Percentiles rank a stretch among this genome's conserved stretches.
These are phyloP conservation scores for Phaffia rhodozyma DNA, from an alignment of 1,284 basidiomycete genomes.

Conservation along the genomic window DNA sequence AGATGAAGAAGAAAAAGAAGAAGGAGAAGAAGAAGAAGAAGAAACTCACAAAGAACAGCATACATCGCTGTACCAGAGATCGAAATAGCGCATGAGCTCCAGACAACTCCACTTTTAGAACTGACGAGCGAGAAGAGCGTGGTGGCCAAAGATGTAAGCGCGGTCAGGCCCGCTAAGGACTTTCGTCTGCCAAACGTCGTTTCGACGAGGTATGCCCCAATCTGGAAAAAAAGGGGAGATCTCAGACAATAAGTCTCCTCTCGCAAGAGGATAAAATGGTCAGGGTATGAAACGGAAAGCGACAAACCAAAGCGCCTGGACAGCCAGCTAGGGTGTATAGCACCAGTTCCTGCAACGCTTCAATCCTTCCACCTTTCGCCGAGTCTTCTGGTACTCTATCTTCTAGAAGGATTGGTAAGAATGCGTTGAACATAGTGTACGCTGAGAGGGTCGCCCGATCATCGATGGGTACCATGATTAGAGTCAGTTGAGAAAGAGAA, in stretches of 20 bases:
- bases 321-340: conserved; percentile 66
- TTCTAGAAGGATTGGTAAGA: conserved; percentile 50
- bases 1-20: not conserved
- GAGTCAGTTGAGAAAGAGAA: not conserved
- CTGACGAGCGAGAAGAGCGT: conserved; percentile 56
- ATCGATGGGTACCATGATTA: not conserved
- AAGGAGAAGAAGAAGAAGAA: not conserved
- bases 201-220: conserved; percentile 84
- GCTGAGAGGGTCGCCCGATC: conserved; percentile 38
- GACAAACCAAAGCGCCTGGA: conserved; percentile 66
- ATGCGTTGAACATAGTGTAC: conserved; percentile 95
- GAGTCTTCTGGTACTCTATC: conserved; percentile 9
- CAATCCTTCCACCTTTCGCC: conserved; percentile 14
- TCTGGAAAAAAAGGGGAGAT: conserved; percentile 37
- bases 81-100: conserved; percentile 67
- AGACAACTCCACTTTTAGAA: conserved; percentile 52
- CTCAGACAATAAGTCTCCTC: not conserved
- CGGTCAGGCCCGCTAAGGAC: conserved; percentile 68
- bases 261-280: no score
- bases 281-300: not conserved
- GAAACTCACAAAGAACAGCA: conserved; percentile 38
- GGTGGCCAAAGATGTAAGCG: conserved; percentile 69
- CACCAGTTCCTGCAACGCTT: conserved; percentile 25
- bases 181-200: conserved; percentile 56
- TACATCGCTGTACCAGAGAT: conserved; percentile 81